Evolutionary conservation across 306 rosid genomes (phyloP), one percentile per base, ranked within the genome.

Genomic region (Fragaria nilgerrensis): DNA sequence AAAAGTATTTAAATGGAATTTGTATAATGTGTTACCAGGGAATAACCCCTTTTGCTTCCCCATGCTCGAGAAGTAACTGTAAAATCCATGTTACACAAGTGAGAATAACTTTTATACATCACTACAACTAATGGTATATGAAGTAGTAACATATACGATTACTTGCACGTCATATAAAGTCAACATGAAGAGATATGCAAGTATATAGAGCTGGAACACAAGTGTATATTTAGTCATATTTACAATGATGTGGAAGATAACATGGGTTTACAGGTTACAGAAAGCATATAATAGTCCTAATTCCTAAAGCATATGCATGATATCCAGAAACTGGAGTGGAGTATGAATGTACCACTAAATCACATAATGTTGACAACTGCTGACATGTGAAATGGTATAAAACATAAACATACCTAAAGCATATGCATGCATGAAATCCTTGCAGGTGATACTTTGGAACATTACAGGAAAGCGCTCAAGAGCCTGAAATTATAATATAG

Each of bases 61-160:
- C 98, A 91, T 59, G 96, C 98, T 80, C 98, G 86, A 87, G 96
- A 93, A 85, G 88, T 87, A 89, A 93, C 96, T 91, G 94, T 49
- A 27, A 63, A 83, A 78, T 80, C 74, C 82, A 82, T 50, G 75
- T 47, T 37, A 22, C 80, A 74, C 80, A 20, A 68, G 50, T 82
- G 39, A 84, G 82, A 66, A 79, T 71, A 73, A 49, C 59, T 68
- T 49, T 32, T n/a, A 70, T 20, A 44, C 49, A 79, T 23, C 68
- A 32, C 47, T 1, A 20, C 52, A 15, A 63, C 14, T 45, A 75
- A 67, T 78, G 13, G 71, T 55, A 70, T 41, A n/a, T 45, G 49
- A 8, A 29, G 27, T 41, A 75, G 48, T 19, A 23, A 23, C 12
- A 27, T 8, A 59, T 59, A 72, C 32, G 44, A 48, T 27, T 70